phyloP scores from a whole-genome alignment of 805 yeast genomes.

The Yamadazyma paraphyllophila region DNA sequence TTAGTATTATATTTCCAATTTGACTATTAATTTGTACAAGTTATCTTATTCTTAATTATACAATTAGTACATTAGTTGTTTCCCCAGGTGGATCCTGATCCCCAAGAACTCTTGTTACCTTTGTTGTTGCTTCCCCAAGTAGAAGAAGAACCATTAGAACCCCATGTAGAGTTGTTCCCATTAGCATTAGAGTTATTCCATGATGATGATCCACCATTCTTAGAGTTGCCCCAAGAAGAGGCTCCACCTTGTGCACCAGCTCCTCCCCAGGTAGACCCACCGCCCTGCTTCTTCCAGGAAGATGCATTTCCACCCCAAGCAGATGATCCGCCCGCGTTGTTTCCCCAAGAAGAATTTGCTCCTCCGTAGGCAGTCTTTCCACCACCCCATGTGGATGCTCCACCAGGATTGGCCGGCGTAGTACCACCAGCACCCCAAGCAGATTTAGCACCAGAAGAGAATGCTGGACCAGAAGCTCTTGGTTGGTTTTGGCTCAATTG shows the following conservation, averaged over 20 bases:
- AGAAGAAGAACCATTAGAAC: conserved; percentile 44
- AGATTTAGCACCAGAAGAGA: conserved; percentile 47
- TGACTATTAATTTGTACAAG: background rate
- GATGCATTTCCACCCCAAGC: conserved; percentile 28
- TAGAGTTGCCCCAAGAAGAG: conserved; percentile 53
- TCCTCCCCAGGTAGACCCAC: conserved; percentile 23
- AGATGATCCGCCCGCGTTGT: conserved; percentile 44
- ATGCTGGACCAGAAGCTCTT: conserved; percentile 16
- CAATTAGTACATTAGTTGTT: conserved; percentile 8
- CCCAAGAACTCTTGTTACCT: conserved; percentile 37
- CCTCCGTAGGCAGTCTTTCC: conserved; percentile 31
- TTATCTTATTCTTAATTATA: conserved; percentile 3
- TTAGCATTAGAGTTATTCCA: conserved; percentile 40
- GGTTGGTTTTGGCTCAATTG: conserved; percentile 16
- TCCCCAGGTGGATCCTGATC: conserved; percentile 45
- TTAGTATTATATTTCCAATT: background rate
- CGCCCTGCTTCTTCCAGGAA: conserved; percentile 1
- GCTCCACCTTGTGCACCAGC: conserved; percentile 26
- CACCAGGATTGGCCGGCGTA: conserved; percentile 33
- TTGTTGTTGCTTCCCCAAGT: conserved; percentile 38
- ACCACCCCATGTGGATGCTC: conserved; percentile 53
- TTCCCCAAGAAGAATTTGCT: conserved; percentile 50
- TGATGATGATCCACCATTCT: conserved; percentile 48
- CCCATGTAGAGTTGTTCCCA: conserved; percentile 54
- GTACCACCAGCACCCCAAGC: conserved; percentile 44